Percentiles rank a stretch among this genome's conserved stretches.
Evolutionary conservation across 176 grass and related monocot genomes (phyloP).

Genomic region (Eleusine indica): DNA sequence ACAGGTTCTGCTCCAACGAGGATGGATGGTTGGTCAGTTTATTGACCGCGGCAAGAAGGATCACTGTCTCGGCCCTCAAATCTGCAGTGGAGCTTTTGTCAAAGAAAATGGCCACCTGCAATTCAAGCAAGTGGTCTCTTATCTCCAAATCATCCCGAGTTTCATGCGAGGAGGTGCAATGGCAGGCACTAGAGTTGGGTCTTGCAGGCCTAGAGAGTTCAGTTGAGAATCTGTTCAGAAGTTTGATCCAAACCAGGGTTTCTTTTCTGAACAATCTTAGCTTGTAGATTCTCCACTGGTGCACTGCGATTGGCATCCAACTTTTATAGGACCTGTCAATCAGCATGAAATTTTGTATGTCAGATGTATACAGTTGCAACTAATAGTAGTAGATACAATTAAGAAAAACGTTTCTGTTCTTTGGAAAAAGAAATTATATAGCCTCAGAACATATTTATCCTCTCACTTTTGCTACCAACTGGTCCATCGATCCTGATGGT

Average conservation of each 20-base stretch:
- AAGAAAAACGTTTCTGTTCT: not conserved
- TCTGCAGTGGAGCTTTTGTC: conserved; percentile 30
- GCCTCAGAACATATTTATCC: not conserved
- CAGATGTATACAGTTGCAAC: not conserved
- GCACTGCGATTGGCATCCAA: conserved; percentile 37
- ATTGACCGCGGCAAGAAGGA: conserved; percentile 35
- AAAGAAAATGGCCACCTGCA: conserved; percentile 37
- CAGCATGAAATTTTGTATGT: conserved; percentile 26
- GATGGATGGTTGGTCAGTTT: conserved; percentile 11
- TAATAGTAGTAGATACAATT: conserved; percentile 15
- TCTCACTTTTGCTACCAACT: not conserved
- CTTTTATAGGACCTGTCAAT: conserved; percentile 52
- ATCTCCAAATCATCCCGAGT: conserved; percentile 41
- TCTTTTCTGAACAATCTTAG: conserved; percentile 54
- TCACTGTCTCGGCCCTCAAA: conserved; percentile 36
- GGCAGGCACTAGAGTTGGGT: conserved; percentile 47
- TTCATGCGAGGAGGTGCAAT: conserved; percentile 40
- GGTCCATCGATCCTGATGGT: not conserved
- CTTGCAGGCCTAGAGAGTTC: conserved; percentile 38
- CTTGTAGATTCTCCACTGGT: conserved; percentile 26
- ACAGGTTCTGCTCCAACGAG: conserved; percentile 1
- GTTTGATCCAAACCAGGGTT: conserved; percentile 51
- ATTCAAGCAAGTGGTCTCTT: conserved; percentile 46
- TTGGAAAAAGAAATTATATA: not conserved
- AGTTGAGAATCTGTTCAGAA: conserved; percentile 37